These are phyloP conservation scores for Herpetomonas samuelpessoai DNA, from an alignment of 208 protist genomes.

Conservation along the genomic window DNA sequence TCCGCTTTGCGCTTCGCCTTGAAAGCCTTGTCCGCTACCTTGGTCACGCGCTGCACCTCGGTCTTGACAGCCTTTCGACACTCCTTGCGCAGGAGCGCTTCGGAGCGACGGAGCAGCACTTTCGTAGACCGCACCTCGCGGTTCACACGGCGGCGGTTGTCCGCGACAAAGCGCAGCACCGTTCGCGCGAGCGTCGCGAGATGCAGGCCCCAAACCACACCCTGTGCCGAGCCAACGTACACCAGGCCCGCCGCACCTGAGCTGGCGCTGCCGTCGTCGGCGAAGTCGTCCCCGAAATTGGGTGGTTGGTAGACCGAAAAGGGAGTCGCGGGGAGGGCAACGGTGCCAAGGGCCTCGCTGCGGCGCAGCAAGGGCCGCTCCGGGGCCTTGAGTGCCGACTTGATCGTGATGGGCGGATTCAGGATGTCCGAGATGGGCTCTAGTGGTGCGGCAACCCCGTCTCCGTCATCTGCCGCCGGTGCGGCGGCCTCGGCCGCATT, in stretches of 20 bases:
- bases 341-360: constrained; percentile 39
- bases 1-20: constrained; percentile 38
- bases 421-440: no score
- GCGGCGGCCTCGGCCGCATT: constrained; percentile 17
- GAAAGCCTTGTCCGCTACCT: constrained; percentile 28
- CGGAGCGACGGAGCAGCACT: constrained; percentile 32
- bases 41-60: constrained; percentile 37
- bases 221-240: constrained; percentile 51
- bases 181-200: constrained; percentile 33
- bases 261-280: constrained; percentile 15
- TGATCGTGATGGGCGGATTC: constrained; percentile 12
- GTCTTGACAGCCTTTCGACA: constrained; percentile 34
- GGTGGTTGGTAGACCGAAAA: constrained; percentile 22
- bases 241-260: constrained; percentile 24
- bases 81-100: constrained; percentile 27
- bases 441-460: no score
- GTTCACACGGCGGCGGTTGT: constrained; percentile 40
- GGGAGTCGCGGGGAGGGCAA: constrained; percentile 58
- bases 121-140: constrained; percentile 35
- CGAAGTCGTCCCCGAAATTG: constrained; percentile 10
- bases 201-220: constrained; percentile 67
- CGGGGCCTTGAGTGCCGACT: constrained; percentile 59
- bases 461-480: no score
- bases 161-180: constrained; percentile 42
- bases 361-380: constrained; percentile 36